Evolutionary conservation across 2,329 filamentous ascomycete genomes (phyloP).

Genomic region (Fusarium decemcellulare): DNA sequence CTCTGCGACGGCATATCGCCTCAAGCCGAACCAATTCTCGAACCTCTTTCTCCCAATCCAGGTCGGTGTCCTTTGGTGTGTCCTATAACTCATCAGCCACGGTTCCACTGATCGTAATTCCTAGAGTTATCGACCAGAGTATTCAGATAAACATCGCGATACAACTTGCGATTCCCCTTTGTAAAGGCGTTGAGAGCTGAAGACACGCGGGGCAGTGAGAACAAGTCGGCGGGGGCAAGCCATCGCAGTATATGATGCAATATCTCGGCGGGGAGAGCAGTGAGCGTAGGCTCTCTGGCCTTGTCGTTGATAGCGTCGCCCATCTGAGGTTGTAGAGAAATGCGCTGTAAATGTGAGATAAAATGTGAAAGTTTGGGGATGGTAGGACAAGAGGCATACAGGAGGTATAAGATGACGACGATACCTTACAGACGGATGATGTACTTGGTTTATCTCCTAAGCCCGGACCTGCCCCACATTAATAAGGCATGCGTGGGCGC

Average conservation of each 20-base stretch:
- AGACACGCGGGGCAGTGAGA: slow-evolving; percentile 66
- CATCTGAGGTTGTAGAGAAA: slow-evolving; percentile 13
- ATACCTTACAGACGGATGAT: too few species aligned
- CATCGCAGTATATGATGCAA: slow-evolving; percentile 72
- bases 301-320: not conserved
- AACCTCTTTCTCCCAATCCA: slow-evolving; percentile 61
- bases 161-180: slow-evolving; percentile 70
- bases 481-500: too few species aligned
- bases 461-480: too few species aligned
- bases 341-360: too few species aligned
- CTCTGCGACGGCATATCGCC: slow-evolving; percentile 55
- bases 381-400: slow-evolving; percentile 17
- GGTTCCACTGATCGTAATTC: not conserved
- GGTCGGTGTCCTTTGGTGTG: slow-evolving; percentile 49
- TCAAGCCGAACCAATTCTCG: slow-evolving; percentile 61
- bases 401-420: slow-evolving; percentile 23
- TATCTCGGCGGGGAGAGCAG: slow-evolving; percentile 71
- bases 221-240: slow-evolving; percentile 70
- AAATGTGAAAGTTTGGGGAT: not conserved
- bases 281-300: slow-evolving; percentile 33
- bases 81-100: slow-evolving; percentile 45
- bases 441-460: too few species aligned
- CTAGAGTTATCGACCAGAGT: slow-evolving; percentile 61
- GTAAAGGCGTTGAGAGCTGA: slow-evolving; percentile 67
- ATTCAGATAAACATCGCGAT: slow-evolving; percentile 72